Percentiles rank a stretch among this genome's conserved stretches.
These are phyloP conservation scores for Zygosaccharomyces pseudobailii DNA, from an alignment of 1,139 yeast species.

Conservation along the genomic window DNA sequence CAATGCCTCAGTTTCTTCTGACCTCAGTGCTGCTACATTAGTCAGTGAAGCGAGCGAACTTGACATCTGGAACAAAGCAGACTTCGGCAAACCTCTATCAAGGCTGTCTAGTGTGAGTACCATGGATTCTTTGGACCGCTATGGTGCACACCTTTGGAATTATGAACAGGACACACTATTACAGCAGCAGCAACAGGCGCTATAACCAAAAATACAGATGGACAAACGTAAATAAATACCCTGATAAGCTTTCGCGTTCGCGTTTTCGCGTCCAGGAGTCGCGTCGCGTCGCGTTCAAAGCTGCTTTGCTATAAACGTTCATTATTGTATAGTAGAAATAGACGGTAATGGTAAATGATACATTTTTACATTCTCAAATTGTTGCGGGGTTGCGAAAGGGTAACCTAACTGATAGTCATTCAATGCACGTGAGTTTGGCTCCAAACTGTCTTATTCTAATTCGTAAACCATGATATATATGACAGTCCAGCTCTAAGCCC, in stretches of 20 bases:
- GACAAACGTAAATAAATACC: conserved; percentile 6
- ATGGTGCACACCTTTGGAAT: conserved; percentile 1
- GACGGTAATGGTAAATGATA: background rate
- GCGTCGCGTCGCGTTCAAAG: background rate
- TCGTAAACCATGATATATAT: too few relatives aligned
- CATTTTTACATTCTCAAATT: too few relatives aligned
- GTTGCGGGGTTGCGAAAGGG: too few relatives aligned
- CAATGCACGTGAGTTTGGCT: too few relatives aligned
- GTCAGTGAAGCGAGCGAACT: conserved; percentile 8
- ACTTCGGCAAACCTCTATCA: background rate
- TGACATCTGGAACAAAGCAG: conserved; percentile 8
- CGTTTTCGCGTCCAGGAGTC: background rate
- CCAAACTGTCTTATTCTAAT: too few relatives aligned
- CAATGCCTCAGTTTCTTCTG: conserved; percentile 22
- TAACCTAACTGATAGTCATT: too few relatives aligned
- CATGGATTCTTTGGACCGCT: conserved; percentile 1
- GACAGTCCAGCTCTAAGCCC: background rate
- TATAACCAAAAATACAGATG: background rate
- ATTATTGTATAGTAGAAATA: background rate
- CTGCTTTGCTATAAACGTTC: background rate
- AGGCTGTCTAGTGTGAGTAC: conserved; percentile 4
- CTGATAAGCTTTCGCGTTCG: conserved; percentile 3
- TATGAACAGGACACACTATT: conserved; percentile 3
- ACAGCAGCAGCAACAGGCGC: conserved; percentile 2
- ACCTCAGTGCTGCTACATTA: conserved; percentile 22